Evolutionary conservation across 139 green algal species (phyloP).

Genomic region (Microglena sp.): DNA sequence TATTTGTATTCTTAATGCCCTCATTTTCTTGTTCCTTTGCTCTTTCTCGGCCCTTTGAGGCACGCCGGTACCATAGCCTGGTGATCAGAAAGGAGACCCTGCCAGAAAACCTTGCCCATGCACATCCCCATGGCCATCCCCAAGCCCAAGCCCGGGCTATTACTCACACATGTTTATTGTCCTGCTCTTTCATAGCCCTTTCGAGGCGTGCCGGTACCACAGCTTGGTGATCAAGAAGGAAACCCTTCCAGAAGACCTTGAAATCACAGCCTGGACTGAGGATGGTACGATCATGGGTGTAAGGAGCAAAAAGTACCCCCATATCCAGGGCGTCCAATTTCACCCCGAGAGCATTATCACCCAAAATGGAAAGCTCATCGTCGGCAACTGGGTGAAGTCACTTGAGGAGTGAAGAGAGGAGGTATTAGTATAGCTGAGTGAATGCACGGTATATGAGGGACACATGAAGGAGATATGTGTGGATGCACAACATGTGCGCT

Average conservation of each 20-base stretch:
- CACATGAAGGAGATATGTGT: too few relatives aligned
- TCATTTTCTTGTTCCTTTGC: too few relatives aligned
- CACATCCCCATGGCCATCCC: too few relatives aligned
- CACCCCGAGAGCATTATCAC: conserved; percentile 96
- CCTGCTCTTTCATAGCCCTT: conserved; percentile 50
- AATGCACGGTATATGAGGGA: too few relatives aligned
- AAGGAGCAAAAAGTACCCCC: conserved; percentile 66
- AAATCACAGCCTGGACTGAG: conserved; percentile 92
- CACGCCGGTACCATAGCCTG: conserved; percentile 83
- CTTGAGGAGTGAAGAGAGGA: too few relatives aligned
- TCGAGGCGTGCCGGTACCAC: conserved; percentile 82
- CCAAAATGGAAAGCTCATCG: conserved; percentile 72
- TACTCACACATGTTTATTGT: neutral
- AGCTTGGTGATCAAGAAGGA: conserved; percentile 88
- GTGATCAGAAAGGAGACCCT: conserved; percentile 85
- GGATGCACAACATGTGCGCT: too few relatives aligned
- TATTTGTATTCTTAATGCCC: too few relatives aligned
- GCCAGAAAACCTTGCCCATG: conserved; percentile 82
- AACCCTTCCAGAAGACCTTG: conserved; percentile 78
- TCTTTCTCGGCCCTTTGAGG: conserved; percentile 85
- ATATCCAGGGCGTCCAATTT: conserved; percentile 93
- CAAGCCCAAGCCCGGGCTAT: too few relatives aligned
- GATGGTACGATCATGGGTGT: conserved; percentile 97
- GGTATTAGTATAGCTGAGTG: too few relatives aligned
- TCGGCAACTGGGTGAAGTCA: conserved; percentile 80